Base-by-base conservation (phyloP, 2,329 filamentous ascomycete genomes). In the Coniochaeta ligniaria region DNA sequence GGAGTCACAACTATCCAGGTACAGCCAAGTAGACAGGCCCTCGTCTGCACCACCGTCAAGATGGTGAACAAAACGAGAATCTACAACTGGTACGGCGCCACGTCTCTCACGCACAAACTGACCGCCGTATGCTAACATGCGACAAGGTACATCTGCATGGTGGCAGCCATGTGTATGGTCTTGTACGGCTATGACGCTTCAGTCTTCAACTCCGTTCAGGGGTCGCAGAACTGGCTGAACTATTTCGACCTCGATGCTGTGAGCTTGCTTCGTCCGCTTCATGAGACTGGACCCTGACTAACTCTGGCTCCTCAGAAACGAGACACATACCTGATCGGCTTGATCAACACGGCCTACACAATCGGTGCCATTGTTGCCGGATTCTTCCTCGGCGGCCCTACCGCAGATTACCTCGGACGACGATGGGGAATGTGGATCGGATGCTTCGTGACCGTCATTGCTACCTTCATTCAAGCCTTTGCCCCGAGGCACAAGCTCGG, bases 101-200 rank as follows among this genome's bases (percentile, higher is more conserved):
- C 12, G 22, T 8, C 26, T 1, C 9, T 26, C 41, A 3, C 3
- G 5, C 17, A 16, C 8, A 26, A 1, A n/a, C 28, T 31, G 8
- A 16, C 20, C 35, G 3, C n/a, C 16, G 16, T n/a, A 12, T 14
- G 28, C 11, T 45, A 3, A 58, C 26, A 11, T 50, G 59, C 6
- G 5, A n/a, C 41, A 35, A 83, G 84, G 85, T 89, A 87, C 75
- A 84, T 88, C 65, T 87, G 85, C 62, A 77, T 89, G 58, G 84
- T 90, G 65, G 87, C 87, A 60, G 87, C 88, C 68, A 85, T 86
- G 71, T 90, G 86, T 72, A 90, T 90, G 88, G 86, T 90, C 24
- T 78, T 91, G 52, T 90, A 90, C 70, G 88, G 88, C 61, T 90
- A 90, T 70, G 88, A 90, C 79, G 86, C 87, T 1, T 88, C 86